phyloP scores from a whole-genome alignment of 257 asterid species.

The Solanum piurae region DNA sequence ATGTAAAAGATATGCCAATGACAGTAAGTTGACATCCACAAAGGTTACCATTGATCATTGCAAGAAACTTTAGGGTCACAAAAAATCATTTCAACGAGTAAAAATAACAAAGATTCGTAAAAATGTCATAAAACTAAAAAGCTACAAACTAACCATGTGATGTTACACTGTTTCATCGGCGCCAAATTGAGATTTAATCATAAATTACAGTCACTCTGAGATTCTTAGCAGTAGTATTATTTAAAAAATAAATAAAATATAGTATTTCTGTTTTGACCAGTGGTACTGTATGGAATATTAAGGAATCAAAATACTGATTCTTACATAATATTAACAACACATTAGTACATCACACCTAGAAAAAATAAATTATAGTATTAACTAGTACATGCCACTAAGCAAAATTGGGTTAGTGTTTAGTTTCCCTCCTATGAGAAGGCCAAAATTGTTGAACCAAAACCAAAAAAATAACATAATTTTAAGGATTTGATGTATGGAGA shows the following conservation, averaged over 20 bases:
- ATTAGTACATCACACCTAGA: background rate
- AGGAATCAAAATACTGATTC: background rate
- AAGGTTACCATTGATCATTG: background rate
- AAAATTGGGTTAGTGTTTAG: conserved; percentile 2
- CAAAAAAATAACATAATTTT: background rate
- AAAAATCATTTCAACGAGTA: background rate
- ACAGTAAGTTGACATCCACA: background rate
- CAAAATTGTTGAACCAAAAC: background rate
- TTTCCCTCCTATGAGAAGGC: background rate
- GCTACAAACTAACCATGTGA: background rate
- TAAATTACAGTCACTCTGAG: background rate
- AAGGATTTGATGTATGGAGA: background rate
- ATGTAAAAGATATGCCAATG: background rate
- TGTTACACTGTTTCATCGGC: background rate
- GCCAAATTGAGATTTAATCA: background rate
- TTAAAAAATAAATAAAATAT: background rate
- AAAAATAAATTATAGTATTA: background rate
- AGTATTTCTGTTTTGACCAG: background rate
- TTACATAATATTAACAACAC: background rate
- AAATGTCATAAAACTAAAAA: background rate
- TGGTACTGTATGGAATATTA: background rate
- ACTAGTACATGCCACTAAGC: background rate
- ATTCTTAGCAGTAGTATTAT: background rate
- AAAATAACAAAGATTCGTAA: background rate
- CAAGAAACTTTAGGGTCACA: background rate